These are phyloP conservation scores for Pseudopithomyces maydicus DNA, from an alignment of 2,329 filamentous ascomycete species.

Conservation along the genomic window DNA sequence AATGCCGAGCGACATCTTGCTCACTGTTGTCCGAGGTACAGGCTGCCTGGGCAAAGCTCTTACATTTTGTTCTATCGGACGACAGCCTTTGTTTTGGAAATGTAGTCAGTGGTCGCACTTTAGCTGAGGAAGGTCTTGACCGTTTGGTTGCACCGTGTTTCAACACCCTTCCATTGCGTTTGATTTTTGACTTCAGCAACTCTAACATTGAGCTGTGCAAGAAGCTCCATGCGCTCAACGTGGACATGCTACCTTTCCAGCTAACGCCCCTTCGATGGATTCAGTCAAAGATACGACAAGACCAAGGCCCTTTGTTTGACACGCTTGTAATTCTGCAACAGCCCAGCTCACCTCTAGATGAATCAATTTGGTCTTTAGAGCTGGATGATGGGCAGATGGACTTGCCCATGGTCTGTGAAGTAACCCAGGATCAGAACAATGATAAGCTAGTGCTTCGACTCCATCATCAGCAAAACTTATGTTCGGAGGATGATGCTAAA, in stretches of 20 bases:
- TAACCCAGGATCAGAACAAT: constrained; percentile 61
- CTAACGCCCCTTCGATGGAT: constrained; percentile 76
- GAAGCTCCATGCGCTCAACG: constrained; percentile 65
- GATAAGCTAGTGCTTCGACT: constrained; percentile 65
- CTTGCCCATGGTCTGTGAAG: constrained; percentile 76
- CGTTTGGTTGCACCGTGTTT: constrained; percentile 86
- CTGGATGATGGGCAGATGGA: constrained; percentile 69
- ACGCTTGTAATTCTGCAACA: constrained; percentile 81
- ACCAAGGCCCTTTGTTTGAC: constrained; percentile 71
- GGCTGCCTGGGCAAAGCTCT: constrained; percentile 70
- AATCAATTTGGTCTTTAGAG: constrained; percentile 56
- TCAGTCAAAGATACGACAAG: constrained; percentile 57
- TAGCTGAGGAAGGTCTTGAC: constrained; percentile 69
- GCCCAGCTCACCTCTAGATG: constrained; percentile 51
- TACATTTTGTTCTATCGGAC: constrained; percentile 61
- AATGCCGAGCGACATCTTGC: constrained; percentile 30
- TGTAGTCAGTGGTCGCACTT: constrained; percentile 76
- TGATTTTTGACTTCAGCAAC: constrained; percentile 54
- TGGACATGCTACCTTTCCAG: constrained; percentile 69
- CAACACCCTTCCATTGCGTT: constrained; percentile 80
- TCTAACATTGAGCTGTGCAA: constrained; percentile 64
- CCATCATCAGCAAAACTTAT: constrained; percentile 56
- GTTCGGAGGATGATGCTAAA: constrained; percentile 33
- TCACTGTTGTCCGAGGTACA: constrained; percentile 71
- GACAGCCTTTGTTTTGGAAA: constrained; percentile 85